phyloP scores from a whole-genome alignment of 225 moss, liverwort and hornwort species.

The Straminergon stramineum region DNA sequence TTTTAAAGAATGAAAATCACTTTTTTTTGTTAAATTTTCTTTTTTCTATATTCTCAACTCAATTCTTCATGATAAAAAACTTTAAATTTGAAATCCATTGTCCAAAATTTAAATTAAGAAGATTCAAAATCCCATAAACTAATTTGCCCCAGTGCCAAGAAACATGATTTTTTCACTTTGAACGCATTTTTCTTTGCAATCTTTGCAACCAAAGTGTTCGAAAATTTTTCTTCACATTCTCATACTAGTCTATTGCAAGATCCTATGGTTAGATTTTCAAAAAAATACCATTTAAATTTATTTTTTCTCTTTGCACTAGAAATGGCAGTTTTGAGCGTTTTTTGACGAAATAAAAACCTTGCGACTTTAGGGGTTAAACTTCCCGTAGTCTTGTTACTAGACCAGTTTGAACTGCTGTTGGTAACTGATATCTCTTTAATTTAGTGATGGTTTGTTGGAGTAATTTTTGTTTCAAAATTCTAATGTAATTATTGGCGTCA shows the following conservation, averaged over 20 bases:
- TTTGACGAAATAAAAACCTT: too few species aligned
- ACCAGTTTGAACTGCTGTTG: neutral
- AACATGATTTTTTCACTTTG: too few species aligned
- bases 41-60: too few species aligned
- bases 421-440: neutral
- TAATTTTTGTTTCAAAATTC: neutral
- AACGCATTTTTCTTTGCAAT: neutral
- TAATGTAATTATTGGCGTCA: slow-evolving; percentile 8
- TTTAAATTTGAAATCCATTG: too few species aligned
- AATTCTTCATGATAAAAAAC: too few species aligned
- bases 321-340: neutral
- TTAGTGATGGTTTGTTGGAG: neutral
- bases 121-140: too few species aligned
- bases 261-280: too few species aligned
- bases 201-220: neutral
- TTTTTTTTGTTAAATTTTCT: too few species aligned
- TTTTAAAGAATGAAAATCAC: too few species aligned
- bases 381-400: neutral
- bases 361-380: neutral
- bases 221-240: neutral
- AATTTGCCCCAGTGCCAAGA: too few species aligned
- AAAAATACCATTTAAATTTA: neutral
- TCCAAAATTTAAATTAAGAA: too few species aligned
- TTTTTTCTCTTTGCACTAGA: neutral
- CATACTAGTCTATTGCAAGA: too few species aligned